Base-by-base conservation (phyloP, 108 stramenopile species). In the Fragilariopsis cylindrus region DNA sequence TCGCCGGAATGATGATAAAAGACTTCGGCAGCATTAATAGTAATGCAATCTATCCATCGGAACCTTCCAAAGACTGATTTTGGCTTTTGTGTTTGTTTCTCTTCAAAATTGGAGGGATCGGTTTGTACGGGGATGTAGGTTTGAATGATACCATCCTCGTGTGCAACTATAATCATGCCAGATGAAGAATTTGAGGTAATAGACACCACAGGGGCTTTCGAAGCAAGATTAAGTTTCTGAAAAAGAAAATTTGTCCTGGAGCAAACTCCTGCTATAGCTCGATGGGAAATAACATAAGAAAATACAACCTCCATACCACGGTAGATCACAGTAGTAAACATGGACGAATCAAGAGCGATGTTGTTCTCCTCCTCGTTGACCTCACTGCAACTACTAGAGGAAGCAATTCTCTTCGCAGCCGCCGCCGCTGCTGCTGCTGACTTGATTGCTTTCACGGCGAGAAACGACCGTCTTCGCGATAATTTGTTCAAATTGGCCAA, bases 241-340 rank as follows among this genome's bases (percentile, higher is more conserved):
- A 88, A 89, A 18, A 83, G 58, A 30, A 82, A 79, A n/a, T 85
- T 78, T 7, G 89, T 87, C 44, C 90, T 70, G 53, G 92, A 78
- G 65, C 87, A 88, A 41, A 89, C 85, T 49, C 69, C 89, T 39
- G 77, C 64, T 53, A 74, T 44, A 5, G 68, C 69, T 49, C 46
- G 53, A 46, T 45, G 39, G 48, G 71, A 44, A 40, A 47, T 62
- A 15, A 55, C 46, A 19, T 83, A 75, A 11, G 79, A 74, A 75
- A 93, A 88, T 4, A 93, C 57, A 30, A 93, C 81, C 67, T 90
- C 88, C 78, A 87, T 76, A 5, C 92, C 90, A 41, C 75, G 45
- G 69, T 90, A 87, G 18, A 74, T 65, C 5, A 83, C 8, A 4
- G 76, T 58, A 3, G 77, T 73, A 21, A 75, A 65, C 60, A 77